Percentiles rank a stretch among this genome's conserved stretches.
phyloP scores from a whole-genome alignment of 202 grass and related monocot genomes.

The Schoenoplectus triqueter region DNA sequence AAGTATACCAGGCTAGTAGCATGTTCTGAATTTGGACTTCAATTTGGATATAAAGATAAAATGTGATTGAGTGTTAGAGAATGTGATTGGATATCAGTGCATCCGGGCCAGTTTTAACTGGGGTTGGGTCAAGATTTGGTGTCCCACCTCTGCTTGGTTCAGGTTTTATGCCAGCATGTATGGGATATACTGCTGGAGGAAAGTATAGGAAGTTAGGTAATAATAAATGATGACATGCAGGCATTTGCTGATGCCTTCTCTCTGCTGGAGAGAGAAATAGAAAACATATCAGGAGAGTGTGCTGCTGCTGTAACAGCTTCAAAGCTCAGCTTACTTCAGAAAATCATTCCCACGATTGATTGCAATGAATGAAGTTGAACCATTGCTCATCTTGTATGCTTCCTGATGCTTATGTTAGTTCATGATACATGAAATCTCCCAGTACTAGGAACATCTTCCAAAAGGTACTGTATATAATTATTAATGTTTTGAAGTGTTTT shows the following conservation, averaged over 20 bases:
- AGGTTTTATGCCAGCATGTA: slow-evolving; percentile 28
- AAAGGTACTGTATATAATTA: slow-evolving; percentile 15
- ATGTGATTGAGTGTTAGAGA: too few relatives aligned
- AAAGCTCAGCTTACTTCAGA: slow-evolving; percentile 72
- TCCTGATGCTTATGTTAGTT: slow-evolving; percentile 9
- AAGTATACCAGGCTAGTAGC: neutral
- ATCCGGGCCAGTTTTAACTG: neutral
- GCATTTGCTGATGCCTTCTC: slow-evolving; percentile 94
- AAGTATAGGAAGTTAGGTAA: neutral
- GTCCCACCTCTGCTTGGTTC: slow-evolving; percentile 20
- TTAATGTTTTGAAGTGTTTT: neutral
- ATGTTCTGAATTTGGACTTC: slow-evolving; percentile 17
- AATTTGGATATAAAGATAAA: neutral
- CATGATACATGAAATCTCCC: slow-evolving; percentile 10
- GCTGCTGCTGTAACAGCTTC: slow-evolving; percentile 41
- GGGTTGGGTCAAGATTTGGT: neutral
- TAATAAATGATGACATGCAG: slow-evolving; percentile 50
- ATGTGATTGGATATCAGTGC: neutral
- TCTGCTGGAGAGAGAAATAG: slow-evolving; percentile 83
- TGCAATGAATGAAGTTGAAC: slow-evolving; percentile 48
- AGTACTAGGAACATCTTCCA: slow-evolving; percentile 1
- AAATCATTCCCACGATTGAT: slow-evolving; percentile 93
- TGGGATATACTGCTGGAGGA: neutral
- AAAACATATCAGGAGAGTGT: slow-evolving; percentile 61
- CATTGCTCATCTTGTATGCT: neutral